These are phyloP conservation scores for Bipolaris victoriae DNA, from an alignment of 2,329 filamentous ascomycete species.

Conservation along the genomic window DNA sequence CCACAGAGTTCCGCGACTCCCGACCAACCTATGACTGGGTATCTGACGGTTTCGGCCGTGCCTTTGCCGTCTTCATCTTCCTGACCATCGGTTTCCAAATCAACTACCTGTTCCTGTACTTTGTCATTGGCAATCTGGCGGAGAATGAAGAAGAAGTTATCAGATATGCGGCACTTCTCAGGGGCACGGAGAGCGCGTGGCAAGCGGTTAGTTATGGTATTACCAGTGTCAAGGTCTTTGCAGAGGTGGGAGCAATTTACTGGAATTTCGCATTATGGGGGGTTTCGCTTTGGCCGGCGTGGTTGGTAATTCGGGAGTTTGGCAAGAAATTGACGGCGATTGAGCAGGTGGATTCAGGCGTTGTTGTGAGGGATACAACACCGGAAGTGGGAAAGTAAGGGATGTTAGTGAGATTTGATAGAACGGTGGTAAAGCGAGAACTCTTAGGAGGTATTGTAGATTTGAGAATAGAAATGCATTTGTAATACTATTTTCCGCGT, in stretches of 20 bases:
- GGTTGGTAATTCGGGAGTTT: slow-evolving; percentile 67
- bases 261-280: slow-evolving; percentile 74
- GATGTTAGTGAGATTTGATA: neutral
- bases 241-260: slow-evolving; percentile 69
- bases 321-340: slow-evolving; percentile 43
- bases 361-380: neutral
- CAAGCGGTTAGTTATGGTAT: slow-evolving; percentile 76
- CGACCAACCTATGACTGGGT: slow-evolving; percentile 71
- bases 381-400: neutral
- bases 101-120: slow-evolving; percentile 78
- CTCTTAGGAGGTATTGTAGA: neutral
- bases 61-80: slow-evolving; percentile 71
- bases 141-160: slow-evolving; percentile 67
- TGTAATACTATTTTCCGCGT: neutral
- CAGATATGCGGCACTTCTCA: slow-evolving; percentile 69
- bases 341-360: slow-evolving; percentile 18
- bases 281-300: slow-evolving; percentile 67
- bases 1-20: slow-evolving; percentile 64
- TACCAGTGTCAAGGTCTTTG: slow-evolving; percentile 66
- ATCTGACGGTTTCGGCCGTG: slow-evolving; percentile 66
- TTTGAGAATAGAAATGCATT: neutral
- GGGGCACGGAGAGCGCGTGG: slow-evolving; percentile 74
- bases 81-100: slow-evolving; percentile 72
- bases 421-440: neutral
- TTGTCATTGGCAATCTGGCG: slow-evolving; percentile 71